Evolutionary conservation across 768 basidiomycete species (phyloP), one percentile per base, ranked within the genome.

Genomic region (Termitomyces sp.): DNA sequence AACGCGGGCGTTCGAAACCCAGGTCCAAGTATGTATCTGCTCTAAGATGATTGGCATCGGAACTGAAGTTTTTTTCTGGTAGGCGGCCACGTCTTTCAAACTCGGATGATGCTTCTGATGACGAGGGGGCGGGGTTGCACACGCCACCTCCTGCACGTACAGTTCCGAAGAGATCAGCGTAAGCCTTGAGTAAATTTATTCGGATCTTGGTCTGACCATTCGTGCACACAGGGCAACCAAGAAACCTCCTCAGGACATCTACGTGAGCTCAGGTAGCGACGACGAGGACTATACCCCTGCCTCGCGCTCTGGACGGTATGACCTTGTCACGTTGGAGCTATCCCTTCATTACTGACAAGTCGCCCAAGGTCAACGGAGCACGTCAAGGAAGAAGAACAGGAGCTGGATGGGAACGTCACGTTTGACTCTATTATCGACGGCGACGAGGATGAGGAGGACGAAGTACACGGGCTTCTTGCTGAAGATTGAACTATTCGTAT

Each of bases 141-240:
- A 71, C 71, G 1, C 74, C 73, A 9, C 75, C 74, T 32, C 62
- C 75, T 44, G 80, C 77, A 19, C 73, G 84, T 52, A 70, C 67
- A 8, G 65, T 86, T 63, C 86, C 87, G 3, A 81, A 77, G 65
- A 74, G 86, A 62, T 77, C 81, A 40, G 85, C 77, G 86, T 87
- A 71, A 61, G 85, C 71, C 14, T 38, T 45, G 14, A 35, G 12
- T 2, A 44, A n/a, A 8, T 35, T 44, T 43, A 31, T 19, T 42
- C 32, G 43, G 12, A 4, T 59, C n/a, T 16, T 29, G 14, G 27
- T 23, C 5, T 23, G 8, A 37, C 10, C 44, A 19, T 16, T 49
- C 8, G 34, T 53, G 40, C 19, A 5, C 54, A 12, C 52, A 82
- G 78, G 29, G 74, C 79, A 40, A 66, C 62, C 7, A 80, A 75